Percentiles rank a stretch among this genome's conserved stretches.
phyloP scores from a whole-genome alignment of 352 stramenopile species.

The Globisporangium cylindrosporum region DNA sequence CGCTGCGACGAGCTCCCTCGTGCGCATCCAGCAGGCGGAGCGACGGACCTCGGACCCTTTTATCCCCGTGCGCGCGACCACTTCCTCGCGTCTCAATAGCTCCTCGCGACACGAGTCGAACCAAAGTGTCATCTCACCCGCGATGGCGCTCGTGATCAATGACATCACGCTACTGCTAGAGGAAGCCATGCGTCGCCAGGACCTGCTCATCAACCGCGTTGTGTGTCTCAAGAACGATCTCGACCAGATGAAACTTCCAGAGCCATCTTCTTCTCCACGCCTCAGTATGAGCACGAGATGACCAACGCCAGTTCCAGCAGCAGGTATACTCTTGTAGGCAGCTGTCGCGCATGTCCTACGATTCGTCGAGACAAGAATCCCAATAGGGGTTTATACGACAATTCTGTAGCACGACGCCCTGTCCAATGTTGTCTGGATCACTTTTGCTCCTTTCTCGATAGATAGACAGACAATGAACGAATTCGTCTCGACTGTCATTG shows the following conservation, averaged over 20 bases:
- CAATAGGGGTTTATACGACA: too few relatives aligned
- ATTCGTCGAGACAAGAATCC: background rate
- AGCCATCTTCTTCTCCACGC: background rate
- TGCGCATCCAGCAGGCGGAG: constrained; percentile 22
- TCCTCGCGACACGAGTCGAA: constrained; percentile 29
- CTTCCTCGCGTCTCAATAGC: constrained; percentile 34
- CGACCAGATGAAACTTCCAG: constrained; percentile 19
- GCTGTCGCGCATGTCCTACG: background rate
- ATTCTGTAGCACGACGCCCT: too few relatives aligned
- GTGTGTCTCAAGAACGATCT: constrained; percentile 35
- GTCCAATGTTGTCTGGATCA: too few relatives aligned
- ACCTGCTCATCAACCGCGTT: constrained; percentile 40
- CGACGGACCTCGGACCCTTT: constrained; percentile 28
- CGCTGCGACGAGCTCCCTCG: constrained; percentile 7
- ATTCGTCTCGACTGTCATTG: too few relatives aligned
- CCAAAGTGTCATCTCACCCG: constrained; percentile 21
- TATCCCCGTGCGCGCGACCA: constrained; percentile 25
- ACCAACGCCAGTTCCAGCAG: background rate
- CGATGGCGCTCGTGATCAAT: constrained; percentile 41
- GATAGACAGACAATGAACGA: too few relatives aligned
- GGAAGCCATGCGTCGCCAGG: constrained; percentile 43
- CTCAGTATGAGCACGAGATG: background rate
- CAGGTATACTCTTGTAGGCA: background rate
- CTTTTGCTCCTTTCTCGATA: too few relatives aligned
- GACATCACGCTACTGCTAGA: constrained; percentile 41